Conservation (phyloP, 768 basidiomycete genomes). For the Podaxis sp. region DNA sequence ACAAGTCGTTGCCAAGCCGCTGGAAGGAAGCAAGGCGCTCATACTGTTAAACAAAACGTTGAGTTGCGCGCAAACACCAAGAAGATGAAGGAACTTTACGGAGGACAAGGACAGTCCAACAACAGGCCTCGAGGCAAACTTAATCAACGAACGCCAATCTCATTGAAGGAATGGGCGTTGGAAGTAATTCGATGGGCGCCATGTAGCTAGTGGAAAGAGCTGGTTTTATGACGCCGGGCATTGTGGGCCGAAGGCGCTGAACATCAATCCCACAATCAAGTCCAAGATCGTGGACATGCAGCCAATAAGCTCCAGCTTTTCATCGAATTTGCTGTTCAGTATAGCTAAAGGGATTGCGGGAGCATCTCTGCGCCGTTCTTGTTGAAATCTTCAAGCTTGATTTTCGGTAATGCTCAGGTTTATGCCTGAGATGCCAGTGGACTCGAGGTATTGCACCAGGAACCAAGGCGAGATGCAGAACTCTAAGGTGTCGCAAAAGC, state of each 20-base stretch:
- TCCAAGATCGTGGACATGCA: neutral
- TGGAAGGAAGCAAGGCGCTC: neutral
- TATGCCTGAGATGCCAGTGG: neutral
- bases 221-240: neutral
- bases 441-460: neutral
- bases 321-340: neutral
- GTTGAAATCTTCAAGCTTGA: neutral
- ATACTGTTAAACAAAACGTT: neutral
- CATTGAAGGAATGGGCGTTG: neutral
- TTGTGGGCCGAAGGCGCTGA: neutral
- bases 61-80: neutral
- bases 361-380: neutral
- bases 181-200: neutral
- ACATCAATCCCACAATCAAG: neutral
- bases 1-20: neutral
- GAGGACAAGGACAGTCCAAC: neutral
- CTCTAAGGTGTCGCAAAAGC: neutral
- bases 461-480: neutral
- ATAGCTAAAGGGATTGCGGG: neutral
- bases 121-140: neutral
- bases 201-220: neutral
- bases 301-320: neutral
- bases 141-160: neutral
- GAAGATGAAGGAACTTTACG: neutral
- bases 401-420: neutral